Conservation (phyloP, 2,329 filamentous ascomycete genomes). For the Neonectria hederae region DNA sequence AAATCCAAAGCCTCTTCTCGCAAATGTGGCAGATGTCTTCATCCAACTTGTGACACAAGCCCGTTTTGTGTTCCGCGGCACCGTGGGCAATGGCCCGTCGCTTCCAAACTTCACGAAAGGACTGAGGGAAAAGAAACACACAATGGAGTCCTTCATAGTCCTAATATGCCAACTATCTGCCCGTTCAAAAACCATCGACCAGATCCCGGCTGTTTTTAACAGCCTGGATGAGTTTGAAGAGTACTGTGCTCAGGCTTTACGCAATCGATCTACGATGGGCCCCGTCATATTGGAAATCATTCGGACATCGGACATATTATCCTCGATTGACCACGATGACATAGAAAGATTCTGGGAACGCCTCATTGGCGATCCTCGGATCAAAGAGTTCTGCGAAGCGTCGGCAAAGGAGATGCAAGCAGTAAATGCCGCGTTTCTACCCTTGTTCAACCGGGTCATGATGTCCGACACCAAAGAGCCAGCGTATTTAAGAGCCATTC, state of each 20-base stretch:
- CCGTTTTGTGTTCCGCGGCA: conserved; percentile 27
- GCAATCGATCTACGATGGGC: conserved; percentile 12
- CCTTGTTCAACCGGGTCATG: conserved; percentile 46
- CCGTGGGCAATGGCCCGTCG: conserved; percentile 12
- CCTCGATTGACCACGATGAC: conserved; percentile 6
- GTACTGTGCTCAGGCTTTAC: conserved; percentile 20
- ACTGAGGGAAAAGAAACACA: conserved; percentile 26
- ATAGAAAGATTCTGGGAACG: conserved; percentile 20
- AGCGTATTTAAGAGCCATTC: conserved; percentile 44
- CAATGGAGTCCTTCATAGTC: conserved; percentile 31
- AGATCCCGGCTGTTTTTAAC: conserved; percentile 21
- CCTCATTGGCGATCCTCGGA: conserved; percentile 16
- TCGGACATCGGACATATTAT: conserved; percentile 3
- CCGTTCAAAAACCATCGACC: not conserved
- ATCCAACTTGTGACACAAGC: conserved; percentile 25
- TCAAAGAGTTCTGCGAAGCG: conserved; percentile 24
- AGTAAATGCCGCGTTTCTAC: conserved; percentile 44
- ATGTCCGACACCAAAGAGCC: conserved; percentile 40
- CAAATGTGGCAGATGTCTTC: conserved; percentile 30
- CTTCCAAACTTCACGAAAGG: conserved; percentile 34
- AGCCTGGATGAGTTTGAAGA: conserved; percentile 37
- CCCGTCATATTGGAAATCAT: conserved; percentile 28
- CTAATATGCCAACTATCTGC: conserved; percentile 22
- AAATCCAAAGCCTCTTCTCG: conserved; percentile 35
- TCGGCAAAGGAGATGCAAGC: conserved; percentile 21